phyloP scores from a whole-genome alignment of 139 green algal species.

The Tetradesmus obliquus region DNA sequence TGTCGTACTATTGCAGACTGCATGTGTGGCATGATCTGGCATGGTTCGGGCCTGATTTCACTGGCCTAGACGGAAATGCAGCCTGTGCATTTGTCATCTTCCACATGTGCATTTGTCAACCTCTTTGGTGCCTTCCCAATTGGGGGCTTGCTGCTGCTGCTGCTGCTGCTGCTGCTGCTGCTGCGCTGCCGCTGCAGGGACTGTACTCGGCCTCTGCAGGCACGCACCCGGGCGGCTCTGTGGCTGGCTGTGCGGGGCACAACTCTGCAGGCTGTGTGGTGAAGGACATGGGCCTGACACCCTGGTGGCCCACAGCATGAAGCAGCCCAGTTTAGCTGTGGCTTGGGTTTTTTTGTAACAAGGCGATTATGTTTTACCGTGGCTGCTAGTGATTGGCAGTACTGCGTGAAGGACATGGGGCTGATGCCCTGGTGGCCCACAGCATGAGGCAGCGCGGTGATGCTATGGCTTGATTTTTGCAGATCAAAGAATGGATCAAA shows the following conservation, averaged over 20 bases:
- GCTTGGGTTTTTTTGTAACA: no score
- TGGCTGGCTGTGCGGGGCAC: slow-evolving; percentile 67
- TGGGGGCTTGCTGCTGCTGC: not conserved
- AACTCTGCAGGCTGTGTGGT: slow-evolving; percentile 63
- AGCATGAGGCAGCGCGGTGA: not conserved
- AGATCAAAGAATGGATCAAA: no score
- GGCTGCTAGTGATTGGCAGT: no score
- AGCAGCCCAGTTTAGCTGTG: not conserved
- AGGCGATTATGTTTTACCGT: no score
- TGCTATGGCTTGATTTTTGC: not conserved
- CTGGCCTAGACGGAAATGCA: no score
- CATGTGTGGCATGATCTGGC: slow-evolving; percentile 63
- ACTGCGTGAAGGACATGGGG: not conserved
- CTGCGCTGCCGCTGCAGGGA: slow-evolving; percentile 40
- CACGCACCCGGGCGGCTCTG: slow-evolving; percentile 63
- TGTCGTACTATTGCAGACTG: slow-evolving; percentile 22
- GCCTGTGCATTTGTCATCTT: no score
- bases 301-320: slow-evolving; percentile 54
- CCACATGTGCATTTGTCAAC: no score
- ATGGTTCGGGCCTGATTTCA: not conserved
- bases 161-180: not conserved
- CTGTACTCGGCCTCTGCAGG: slow-evolving; percentile 67
- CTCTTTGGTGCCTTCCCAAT: no score
- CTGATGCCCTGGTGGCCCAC: not conserved
- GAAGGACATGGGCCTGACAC: slow-evolving; percentile 56